Evolutionary conservation across 1,284 basidiomycete species (phyloP), one percentile per base, ranked within the genome.

Genomic region (Ustilago curta): DNA sequence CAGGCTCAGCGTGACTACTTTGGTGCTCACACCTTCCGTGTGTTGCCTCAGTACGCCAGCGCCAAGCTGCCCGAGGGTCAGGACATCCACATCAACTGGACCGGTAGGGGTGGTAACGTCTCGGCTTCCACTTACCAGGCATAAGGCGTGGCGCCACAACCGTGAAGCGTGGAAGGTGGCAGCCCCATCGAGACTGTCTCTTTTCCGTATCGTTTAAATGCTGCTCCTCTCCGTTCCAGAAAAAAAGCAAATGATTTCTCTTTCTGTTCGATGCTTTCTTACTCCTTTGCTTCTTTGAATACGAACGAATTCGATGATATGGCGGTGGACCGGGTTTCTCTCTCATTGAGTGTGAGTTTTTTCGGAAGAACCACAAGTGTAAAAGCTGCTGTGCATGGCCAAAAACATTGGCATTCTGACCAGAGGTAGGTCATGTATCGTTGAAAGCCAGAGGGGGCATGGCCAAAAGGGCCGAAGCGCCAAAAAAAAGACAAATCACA

Each of bases 61-160:
- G 78, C 62, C 54, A 75, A 69, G 42, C 60, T 58, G 39, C 54
- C 52, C 92, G 91, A 93, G 86, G 89, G 93, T 87, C 92, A 94
- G 88, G 94, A 93, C 86, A 86, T 84, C 86, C 86, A 88, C 87
- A 85, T 88, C 87, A 88, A 88, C 87, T 83, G 87, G 93, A 95
- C 93, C 76, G 94, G 94, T 65, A 92, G 93, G 81, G 95, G 95
- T 69, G 95, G 95, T 72, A 93, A 91, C 79, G 93, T 98, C 76
- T 94, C 95, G 61, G 93, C 95, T 45, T 92, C 91, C 70, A 91
- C 92, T 67, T 99, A 99, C 90, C 90, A 89, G 85, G 93, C 93
- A 82, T 98, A 90, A 90, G 59, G 59, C 14, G n/a, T n/a, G 35
- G 35, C 1, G 9, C 8, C 31, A 2, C 31, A 14, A 12, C 14